These are phyloP conservation scores for Allium cepa DNA, from an alignment of 106 monocot species.

Conservation along the genomic window DNA sequence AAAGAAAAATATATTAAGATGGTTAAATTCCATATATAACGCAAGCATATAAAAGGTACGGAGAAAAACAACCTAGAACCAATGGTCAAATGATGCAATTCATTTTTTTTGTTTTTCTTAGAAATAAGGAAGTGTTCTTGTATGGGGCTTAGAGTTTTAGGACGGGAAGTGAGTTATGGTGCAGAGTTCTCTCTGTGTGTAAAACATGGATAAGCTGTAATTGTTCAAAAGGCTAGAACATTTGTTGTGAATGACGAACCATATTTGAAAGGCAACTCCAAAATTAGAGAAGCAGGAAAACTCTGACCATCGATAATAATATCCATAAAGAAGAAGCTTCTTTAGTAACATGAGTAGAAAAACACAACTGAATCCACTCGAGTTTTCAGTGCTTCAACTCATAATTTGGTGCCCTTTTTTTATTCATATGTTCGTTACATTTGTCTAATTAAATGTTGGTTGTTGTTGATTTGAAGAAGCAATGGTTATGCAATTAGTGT, in stretches of 20 bases:
- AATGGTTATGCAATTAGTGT: too few relatives aligned
- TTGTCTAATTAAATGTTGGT: conserved; percentile 16
- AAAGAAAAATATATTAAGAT: too few relatives aligned
- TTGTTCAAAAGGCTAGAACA: conserved; percentile 60
- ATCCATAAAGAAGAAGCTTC: conserved; percentile 93
- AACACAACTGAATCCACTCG: conserved; percentile 28
- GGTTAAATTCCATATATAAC: too few relatives aligned
- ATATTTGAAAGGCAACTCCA: conserved; percentile 62
- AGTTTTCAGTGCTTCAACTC: background rate
- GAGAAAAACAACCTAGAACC: too few relatives aligned
- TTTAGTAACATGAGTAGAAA: conserved; percentile 70
- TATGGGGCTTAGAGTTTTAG: conserved; percentile 53
- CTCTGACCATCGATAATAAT: conserved; percentile 70
- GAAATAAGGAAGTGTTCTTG: conserved; percentile 27
- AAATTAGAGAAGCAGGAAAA: conserved; percentile 76
- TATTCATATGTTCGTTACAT: conserved; percentile 6
- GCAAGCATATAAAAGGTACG: too few relatives aligned
- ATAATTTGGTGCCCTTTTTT: conserved; percentile 11
- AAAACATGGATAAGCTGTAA: conserved; percentile 59
- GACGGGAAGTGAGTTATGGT: conserved; percentile 53
- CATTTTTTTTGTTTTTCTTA: background rate
- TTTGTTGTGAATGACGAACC: conserved; percentile 39
- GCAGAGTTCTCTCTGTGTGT: conserved; percentile 53
- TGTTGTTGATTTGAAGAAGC: conserved; percentile 18
- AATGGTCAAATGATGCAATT: too few relatives aligned